phyloP scores from a whole-genome alignment of 768 basidiomycete species.

The Leccinellum albellum region DNA sequence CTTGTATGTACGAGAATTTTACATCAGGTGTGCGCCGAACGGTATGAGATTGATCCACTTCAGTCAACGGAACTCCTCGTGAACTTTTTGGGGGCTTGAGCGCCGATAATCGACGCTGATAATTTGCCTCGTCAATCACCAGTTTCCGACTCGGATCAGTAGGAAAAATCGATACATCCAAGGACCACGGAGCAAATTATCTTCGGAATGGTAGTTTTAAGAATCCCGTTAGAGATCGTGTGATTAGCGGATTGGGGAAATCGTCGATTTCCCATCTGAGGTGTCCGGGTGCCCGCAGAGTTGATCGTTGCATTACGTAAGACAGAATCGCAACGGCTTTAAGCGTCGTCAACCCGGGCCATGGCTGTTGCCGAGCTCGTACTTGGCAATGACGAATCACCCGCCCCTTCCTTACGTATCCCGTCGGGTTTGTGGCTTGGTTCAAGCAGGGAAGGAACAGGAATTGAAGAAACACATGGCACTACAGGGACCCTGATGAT shows the following conservation, averaged over 20 bases:
- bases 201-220: constrained; percentile 1
- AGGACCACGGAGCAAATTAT: not conserved
- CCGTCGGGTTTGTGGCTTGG: too few species aligned
- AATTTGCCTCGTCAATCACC: not conserved
- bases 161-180: not conserved
- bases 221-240: not conserved
- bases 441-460: too few species aligned
- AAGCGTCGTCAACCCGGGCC: not conserved
- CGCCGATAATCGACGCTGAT: not conserved
- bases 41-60: not conserved
- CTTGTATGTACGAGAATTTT: too few species aligned
- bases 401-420: too few species aligned
- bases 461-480: too few species aligned
- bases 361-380: not conserved
- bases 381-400: not conserved
- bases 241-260: not conserved
- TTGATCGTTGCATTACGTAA: not conserved
- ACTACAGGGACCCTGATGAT: too few species aligned
- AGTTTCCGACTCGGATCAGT: too few species aligned
- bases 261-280: not conserved
- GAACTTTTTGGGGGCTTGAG: not conserved
- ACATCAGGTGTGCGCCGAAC: too few species aligned
- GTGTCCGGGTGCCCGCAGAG: constrained; percentile 2
- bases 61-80: not conserved
- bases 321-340: not conserved